Conservation (phyloP, 495 filamentous ascomycete genomes). For the Mycothermus thermophilus region DNA sequence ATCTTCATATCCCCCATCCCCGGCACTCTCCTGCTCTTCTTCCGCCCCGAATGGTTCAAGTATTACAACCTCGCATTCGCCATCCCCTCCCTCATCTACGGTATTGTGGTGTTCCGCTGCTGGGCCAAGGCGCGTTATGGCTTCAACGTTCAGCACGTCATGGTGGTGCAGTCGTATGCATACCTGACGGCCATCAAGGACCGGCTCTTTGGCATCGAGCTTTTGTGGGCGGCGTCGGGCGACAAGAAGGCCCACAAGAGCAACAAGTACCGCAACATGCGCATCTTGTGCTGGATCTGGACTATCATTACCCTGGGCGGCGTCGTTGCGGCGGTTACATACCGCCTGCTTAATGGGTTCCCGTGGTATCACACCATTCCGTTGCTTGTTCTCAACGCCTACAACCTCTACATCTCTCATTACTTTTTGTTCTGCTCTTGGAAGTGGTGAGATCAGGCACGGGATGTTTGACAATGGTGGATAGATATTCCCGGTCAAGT, state of each 20-base stretch:
- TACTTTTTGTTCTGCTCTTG: constrained; percentile 20
- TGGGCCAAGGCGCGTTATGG: constrained; percentile 22
- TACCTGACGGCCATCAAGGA: constrained; percentile 24
- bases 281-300: constrained; percentile 19
- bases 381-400: constrained; percentile 16
- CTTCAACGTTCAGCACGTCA: constrained; percentile 24
- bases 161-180: constrained; percentile 22
- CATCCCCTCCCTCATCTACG: constrained; percentile 21
- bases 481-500: neutral
- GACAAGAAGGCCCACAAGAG: constrained; percentile 23
- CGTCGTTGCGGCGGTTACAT: constrained; percentile 13
- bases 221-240: constrained; percentile 21
- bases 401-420: constrained; percentile 18
- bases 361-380: constrained; percentile 20
- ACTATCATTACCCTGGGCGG: constrained; percentile 13
- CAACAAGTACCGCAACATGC: constrained; percentile 23
- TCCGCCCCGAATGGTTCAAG: constrained; percentile 21
- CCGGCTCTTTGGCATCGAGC: constrained; percentile 19
- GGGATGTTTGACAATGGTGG: neutral
- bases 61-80: constrained; percentile 24
- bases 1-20: constrained; percentile 24
- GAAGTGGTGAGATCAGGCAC: constrained; percentile 14
- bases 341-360: constrained; percentile 10
- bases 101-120: constrained; percentile 16
- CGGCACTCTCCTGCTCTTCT: constrained; percentile 16